These are phyloP conservation scores for Rubia balearica DNA, from an alignment of 305 asterid genomes.

Conservation along the genomic window DNA sequence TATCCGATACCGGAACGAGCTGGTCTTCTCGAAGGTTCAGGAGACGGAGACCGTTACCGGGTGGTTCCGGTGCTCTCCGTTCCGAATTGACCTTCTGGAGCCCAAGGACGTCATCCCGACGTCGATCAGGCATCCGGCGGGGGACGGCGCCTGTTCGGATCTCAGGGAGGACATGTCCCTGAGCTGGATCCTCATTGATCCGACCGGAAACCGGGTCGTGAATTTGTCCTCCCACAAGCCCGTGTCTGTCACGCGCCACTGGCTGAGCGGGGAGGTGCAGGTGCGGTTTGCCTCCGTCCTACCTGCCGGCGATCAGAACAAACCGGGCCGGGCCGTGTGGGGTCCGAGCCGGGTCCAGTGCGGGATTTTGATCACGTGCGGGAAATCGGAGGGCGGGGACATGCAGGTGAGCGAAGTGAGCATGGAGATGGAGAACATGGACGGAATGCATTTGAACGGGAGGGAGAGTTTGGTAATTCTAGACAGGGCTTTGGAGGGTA, in stretches of 20 bases:
- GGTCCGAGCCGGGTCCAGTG: slow-evolving; percentile 43
- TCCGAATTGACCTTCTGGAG: slow-evolving; percentile 65
- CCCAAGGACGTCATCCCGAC: slow-evolving; percentile 64
- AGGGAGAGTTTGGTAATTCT: slow-evolving; percentile 69
- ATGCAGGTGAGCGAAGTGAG: slow-evolving; percentile 78
- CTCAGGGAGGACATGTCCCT: slow-evolving; percentile 33
- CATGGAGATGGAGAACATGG: slow-evolving; percentile 70
- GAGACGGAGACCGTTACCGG: slow-evolving; percentile 53
- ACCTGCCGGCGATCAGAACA: slow-evolving; percentile 12
- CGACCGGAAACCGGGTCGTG: slow-evolving; percentile 37
- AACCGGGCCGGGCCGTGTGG: slow-evolving; percentile 5
- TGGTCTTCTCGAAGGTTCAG: slow-evolving; percentile 42
- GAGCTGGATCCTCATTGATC: slow-evolving; percentile 75
- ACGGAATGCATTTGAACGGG: slow-evolving; percentile 65
- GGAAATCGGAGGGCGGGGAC: slow-evolving; percentile 49
- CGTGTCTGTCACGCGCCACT: slow-evolving; percentile 60
- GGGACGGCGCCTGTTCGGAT: slow-evolving; percentile 32
- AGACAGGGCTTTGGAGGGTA: slow-evolving; percentile 56
- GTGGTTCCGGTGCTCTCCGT: slow-evolving; percentile 86
- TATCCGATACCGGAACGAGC: slow-evolving; percentile 30
- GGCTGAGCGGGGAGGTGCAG: slow-evolving; percentile 80
- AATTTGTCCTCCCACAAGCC: slow-evolving; percentile 60
- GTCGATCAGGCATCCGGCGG: slow-evolving; percentile 33
- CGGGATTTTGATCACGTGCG: slow-evolving; percentile 58
- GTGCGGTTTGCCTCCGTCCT: slow-evolving; percentile 53